Conservation (phyloP, 148 eudicot species). For the Silene latifolia region DNA sequence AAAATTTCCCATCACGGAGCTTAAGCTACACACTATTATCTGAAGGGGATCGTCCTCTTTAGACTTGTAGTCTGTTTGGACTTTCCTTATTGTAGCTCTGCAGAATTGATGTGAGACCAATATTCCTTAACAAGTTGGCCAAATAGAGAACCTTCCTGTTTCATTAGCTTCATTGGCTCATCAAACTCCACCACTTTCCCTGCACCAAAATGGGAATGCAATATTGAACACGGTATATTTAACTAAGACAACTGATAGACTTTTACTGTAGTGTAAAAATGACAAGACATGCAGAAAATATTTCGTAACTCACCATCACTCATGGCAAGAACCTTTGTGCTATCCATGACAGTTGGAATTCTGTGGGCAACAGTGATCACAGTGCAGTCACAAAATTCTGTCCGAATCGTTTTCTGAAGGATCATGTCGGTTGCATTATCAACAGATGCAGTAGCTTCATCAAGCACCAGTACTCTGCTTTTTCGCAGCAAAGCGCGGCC, state of each 20-base stretch:
- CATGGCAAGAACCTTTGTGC: conserved; percentile 83
- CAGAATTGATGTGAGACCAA: conserved; percentile 80
- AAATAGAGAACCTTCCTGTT: conserved; percentile 68
- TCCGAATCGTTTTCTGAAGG: conserved; percentile 70
- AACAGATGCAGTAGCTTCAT: conserved; percentile 92
- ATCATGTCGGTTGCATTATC: conserved; percentile 82
- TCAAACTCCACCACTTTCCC: conserved; percentile 83
- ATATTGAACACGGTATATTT: neutral
- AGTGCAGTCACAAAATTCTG: conserved; percentile 75
- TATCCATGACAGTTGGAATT: conserved; percentile 92
- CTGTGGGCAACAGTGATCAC: conserved; percentile 95
- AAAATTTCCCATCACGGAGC: neutral
- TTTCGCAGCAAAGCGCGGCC: conserved; percentile 83
- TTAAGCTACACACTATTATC: neutral
- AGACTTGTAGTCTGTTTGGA: neutral
- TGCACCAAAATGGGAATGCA: conserved; percentile 19
- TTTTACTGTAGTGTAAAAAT: neutral
- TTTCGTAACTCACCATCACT: conserved; percentile 58
- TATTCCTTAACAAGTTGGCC: conserved; percentile 80
- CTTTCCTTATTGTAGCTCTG: conserved; percentile 40
- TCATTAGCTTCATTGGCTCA: conserved; percentile 72
- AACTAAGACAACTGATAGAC: neutral
- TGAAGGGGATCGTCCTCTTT: neutral
- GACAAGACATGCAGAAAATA: neutral
- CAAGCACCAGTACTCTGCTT: conserved; percentile 83